A percentile compares a stretch with the other conserved stretches of the same genome.
Evolutionary conservation across 2,329 filamentous ascomycete species (phyloP).

Genomic region (Pseudogymnoascus sp.): DNA sequence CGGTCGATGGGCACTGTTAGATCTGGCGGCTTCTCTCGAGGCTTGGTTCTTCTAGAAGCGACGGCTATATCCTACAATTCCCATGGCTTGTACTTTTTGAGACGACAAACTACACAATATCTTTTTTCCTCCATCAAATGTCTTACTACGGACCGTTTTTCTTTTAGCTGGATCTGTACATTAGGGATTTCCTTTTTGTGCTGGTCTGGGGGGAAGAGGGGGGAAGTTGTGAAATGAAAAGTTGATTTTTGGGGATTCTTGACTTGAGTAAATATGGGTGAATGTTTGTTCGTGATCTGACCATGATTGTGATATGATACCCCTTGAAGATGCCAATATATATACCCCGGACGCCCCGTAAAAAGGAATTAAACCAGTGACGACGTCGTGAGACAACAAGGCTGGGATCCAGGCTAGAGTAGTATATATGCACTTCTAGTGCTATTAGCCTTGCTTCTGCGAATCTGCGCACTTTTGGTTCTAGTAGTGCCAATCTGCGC

Average conservation of each 20-base stretch:
- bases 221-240: background rate
- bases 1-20: background rate
- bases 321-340: background rate
- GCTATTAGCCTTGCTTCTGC: too few relatives aligned
- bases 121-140: background rate
- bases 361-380: background rate
- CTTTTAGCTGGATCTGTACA: background rate
- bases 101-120: background rate
- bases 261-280: background rate
- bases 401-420: background rate
- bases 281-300: background rate
- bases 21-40: background rate
- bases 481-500: too few relatives aligned
- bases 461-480: too few relatives aligned
- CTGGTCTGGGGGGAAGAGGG: background rate
- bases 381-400: background rate
- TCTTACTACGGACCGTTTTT: background rate
- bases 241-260: background rate
- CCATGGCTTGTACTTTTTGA: background rate
- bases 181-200: background rate
- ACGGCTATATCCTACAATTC: background rate
- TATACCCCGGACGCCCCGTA: background rate
- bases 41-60: background rate
- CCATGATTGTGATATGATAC: background rate
- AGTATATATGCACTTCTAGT: too few relatives aligned